Conservation (phyloP, 768 basidiomycete genomes). For the Tremella yokohamensis region DNA sequence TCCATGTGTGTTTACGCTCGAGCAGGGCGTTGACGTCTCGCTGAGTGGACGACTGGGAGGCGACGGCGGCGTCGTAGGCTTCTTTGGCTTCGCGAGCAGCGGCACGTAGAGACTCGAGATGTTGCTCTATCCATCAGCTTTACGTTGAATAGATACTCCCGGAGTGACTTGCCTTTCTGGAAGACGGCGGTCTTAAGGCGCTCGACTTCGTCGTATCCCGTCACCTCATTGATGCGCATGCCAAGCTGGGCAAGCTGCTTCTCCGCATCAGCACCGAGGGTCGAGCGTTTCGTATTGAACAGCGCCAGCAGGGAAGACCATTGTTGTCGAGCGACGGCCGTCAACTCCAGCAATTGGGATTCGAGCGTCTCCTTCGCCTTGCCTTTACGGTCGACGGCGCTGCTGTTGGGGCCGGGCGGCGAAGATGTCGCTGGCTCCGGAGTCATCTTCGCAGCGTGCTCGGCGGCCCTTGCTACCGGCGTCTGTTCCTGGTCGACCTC, state of each 20-base stretch:
- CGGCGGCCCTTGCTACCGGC: too few relatives aligned
- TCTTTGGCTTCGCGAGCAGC: slow-evolving; percentile 70
- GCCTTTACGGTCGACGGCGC: not conserved
- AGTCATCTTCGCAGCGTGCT: too few relatives aligned
- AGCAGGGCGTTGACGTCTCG: slow-evolving; percentile 93
- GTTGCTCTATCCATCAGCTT: slow-evolving; percentile 15
- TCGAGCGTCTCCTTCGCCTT: not conserved
- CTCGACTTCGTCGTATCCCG: slow-evolving; percentile 87
- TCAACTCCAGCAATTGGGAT: not conserved
- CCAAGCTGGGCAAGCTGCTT: slow-evolving; percentile 69
- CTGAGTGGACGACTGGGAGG: slow-evolving; percentile 76
- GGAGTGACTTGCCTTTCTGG: slow-evolving; percentile 69
- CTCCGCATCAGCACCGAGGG: slow-evolving; percentile 34
- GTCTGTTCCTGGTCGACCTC: too few relatives aligned
- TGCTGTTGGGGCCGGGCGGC: not conserved
- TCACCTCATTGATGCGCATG: slow-evolving; percentile 73
- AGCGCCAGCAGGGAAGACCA: slow-evolving; percentile 1
- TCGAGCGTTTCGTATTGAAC: slow-evolving; percentile 1
- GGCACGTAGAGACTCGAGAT: slow-evolving; percentile 54
- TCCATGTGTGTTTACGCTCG: slow-evolving; percentile 91
- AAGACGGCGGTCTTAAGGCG: slow-evolving; percentile 62
- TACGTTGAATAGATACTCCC: not conserved
- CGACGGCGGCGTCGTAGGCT: slow-evolving; percentile 73
- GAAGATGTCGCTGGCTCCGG: not conserved
- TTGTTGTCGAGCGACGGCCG: slow-evolving; percentile 2